Conservation (phyloP, 169 alveolate species). For the Plasmodium gonderi region DNA sequence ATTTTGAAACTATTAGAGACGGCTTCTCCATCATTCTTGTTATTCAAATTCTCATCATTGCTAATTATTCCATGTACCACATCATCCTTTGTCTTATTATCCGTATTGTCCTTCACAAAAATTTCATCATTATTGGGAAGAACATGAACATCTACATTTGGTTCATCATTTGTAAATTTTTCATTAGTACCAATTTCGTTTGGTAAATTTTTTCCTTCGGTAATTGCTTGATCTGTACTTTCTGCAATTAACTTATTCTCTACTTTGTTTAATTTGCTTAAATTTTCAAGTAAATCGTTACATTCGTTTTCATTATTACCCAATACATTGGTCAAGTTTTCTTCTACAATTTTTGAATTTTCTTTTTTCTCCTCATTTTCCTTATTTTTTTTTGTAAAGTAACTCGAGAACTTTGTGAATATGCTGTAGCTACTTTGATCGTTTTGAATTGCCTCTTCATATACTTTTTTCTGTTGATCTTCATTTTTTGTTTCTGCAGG, state of each 20-base stretch:
- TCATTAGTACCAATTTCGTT: background rate
- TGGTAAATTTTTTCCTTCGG: background rate
- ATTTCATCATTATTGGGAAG: background rate
- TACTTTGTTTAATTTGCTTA: background rate
- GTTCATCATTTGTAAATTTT: background rate
- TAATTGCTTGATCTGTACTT: background rate
- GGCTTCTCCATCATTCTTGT: background rate
- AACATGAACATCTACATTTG: background rate
- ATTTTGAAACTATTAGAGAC: background rate
- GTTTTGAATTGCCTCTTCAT: background rate
- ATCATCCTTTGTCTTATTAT: background rate
- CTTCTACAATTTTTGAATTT: background rate
- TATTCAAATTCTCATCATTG: background rate
- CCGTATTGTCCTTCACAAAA: background rate
- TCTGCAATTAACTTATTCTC: background rate
- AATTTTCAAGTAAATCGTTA: background rate
- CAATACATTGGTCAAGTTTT: background rate
- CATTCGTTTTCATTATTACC: background rate
- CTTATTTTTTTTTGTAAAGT: conserved; percentile 7
- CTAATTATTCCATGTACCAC: background rate
- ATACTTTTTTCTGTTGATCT: background rate
- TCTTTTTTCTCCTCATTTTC: conserved; percentile 8
- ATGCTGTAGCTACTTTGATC: background rate
- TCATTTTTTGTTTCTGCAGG: background rate
- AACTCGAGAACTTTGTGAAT: conserved; percentile 12